phyloP scores from a whole-genome alignment of 2,329 filamentous ascomycete species.

The Shiraia bambusicola region DNA sequence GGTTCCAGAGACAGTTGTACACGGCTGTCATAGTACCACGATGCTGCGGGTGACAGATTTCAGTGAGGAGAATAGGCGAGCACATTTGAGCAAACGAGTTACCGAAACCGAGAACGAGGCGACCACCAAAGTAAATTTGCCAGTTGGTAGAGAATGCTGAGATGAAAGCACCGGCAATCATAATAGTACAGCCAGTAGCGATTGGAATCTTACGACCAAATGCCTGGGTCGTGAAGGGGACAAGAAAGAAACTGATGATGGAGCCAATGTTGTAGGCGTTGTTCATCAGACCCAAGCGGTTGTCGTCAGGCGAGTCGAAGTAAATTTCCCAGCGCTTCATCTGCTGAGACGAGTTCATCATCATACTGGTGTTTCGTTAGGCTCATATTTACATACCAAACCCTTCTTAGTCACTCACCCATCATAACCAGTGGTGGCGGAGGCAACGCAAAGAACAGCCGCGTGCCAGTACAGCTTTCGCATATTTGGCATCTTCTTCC shows the following conservation, averaged over 20 bases:
- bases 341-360: constrained; percentile 49
- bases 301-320: constrained; percentile 43
- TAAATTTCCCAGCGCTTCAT: constrained; percentile 42
- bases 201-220: constrained; percentile 49
- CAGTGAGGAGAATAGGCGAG: constrained; percentile 64
- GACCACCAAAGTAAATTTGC: constrained; percentile 57
- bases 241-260: constrained; percentile 40
- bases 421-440: constrained; percentile 60
- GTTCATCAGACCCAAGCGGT: constrained; percentile 49
- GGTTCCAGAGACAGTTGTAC: constrained; percentile 69
- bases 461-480: constrained; percentile 58
- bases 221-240: constrained; percentile 44
- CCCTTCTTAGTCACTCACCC: constrained; percentile 42
- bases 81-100: constrained; percentile 65
- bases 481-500: constrained; percentile 57
- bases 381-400: background rate
- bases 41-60: constrained; percentile 68
- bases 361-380: constrained; percentile 37
- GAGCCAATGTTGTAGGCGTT: constrained; percentile 48
- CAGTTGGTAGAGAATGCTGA: constrained; percentile 29
- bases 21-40: constrained; percentile 64
- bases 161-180: constrained; percentile 47
- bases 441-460: constrained; percentile 54
- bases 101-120: constrained; percentile 67
- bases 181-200: constrained; percentile 46